Base-by-base conservation (phyloP, 75 land plant genomes). In the Sequoiadendron giganteum region DNA sequence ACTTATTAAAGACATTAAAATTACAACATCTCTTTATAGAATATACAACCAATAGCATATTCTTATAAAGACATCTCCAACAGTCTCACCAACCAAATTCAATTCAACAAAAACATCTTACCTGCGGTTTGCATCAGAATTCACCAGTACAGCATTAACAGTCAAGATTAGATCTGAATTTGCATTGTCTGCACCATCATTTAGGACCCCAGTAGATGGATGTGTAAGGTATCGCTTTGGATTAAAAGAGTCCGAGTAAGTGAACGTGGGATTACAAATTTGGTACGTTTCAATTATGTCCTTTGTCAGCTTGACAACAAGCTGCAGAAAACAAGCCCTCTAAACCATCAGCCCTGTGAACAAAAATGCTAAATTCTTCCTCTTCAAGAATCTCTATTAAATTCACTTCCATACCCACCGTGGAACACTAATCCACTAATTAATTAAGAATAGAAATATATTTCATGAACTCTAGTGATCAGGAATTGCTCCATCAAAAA, bases 161-260 rank as follows among this genome's bases (percentile, higher is more conserved):
- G 89, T 49, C 52, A 98, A 89, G 85, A 98, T 95, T 58, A 98
- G 93, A 88, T 98, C 98, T 86, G 97, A 92, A 55, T 98, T 95
- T 32, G 48, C 92, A 92, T 98, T 98, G 85, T 98, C 99, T 88
- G 89, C 85, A 39, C 98, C 99, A 92, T 96, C 95, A 90, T 98
- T 98, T 34, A 90, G 92, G 70, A 92, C 93, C 85, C 95, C 96
- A 88, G 83, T 42, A 13, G 96, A 94, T 52, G 99, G 99, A 83
- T 88, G 89, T 40, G 99, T 97, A 88, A 98, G 90, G 88, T 86
- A 97, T 47, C 99, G 90, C 89, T 95, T 96, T 30, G 95, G 95
- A 87, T 95, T 94, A 42, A 90, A 81, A 80, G 90, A 91, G 68
- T 94, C 96, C 1, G 93, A 90, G 87, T 90, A 94, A 30, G 91